Base-by-base conservation (phyloP, 768 basidiomycete species). In the Tubosaeta brunneosetosa region DNA sequence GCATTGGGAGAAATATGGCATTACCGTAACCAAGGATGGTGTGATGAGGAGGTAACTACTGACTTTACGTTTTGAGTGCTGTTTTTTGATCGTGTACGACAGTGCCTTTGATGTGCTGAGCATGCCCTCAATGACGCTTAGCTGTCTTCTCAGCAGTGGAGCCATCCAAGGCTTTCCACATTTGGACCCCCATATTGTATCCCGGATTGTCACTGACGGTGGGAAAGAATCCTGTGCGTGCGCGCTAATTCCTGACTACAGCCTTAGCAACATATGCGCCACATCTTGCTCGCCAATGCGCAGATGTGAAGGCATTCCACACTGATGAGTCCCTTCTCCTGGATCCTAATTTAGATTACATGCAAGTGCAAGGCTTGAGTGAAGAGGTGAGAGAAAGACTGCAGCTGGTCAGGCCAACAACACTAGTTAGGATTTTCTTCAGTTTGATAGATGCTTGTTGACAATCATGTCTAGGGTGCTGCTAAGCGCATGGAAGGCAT, bases 401-500 rank as follows among this genome's bases (percentile, higher is more conserved):
- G 32, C 73, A 68, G 41, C 69, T 61, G 4, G 78, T 86, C 2
- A 71, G 79, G 46, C 93, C 93, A 0, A 75, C 77, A 14, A 91
- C 82, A 10, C 78, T 94, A 50, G 90, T 85, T 14, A 52, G 59
- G 58, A 26, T 75, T 17, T 2, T 31, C 13, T 3, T 4, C 5
- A 14, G 0, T 17, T 41, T 26, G 32, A 38, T n/a, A 7, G 32
- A 53, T 52, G 12, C 22, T 41, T 16, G 0, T 54, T 11, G 32
- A 31, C 26, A 2, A 45, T 44, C 9, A 46, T 44, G 3, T 5
- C 49, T n/a, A 93, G 91, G 92, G 92, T n/a, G 87, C 88, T 4
- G 93, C 88, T 14, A 93, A 92, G 67, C 75, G 92, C 26, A 92
- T 94, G 83, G 92, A 94, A 64, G 93, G 93, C 8, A 90, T 94